Evolutionary conservation across 805 yeast genomes (phyloP).

Genomic region (Ogataea sp.): DNA sequence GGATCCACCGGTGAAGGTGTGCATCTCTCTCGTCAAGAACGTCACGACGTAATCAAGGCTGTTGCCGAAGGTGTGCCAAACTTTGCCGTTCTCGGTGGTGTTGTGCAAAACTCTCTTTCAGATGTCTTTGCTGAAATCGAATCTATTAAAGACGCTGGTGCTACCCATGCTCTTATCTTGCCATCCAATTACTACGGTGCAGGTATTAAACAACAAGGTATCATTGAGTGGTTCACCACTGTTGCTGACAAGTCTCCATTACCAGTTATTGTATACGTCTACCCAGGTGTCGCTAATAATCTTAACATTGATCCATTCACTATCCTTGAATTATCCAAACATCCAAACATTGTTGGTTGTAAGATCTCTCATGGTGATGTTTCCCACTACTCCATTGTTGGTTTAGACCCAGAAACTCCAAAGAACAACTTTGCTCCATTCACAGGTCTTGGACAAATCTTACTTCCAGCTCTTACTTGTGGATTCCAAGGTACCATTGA

Average conservation of each 20-base stretch:
- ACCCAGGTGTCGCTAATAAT: slow-evolving; percentile 42
- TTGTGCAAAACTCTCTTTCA: slow-evolving; percentile 35
- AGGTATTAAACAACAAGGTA: slow-evolving; percentile 35
- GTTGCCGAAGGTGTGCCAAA: slow-evolving; percentile 30
- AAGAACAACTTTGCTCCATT: slow-evolving; percentile 33
- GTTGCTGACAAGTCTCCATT: slow-evolving; percentile 35
- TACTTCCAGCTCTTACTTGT: slow-evolving; percentile 37
- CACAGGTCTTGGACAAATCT: slow-evolving; percentile 45
- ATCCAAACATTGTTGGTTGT: slow-evolving; percentile 41
- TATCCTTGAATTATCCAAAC: slow-evolving; percentile 32
- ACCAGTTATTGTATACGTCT: slow-evolving; percentile 38
- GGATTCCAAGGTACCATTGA: slow-evolving; percentile 47
- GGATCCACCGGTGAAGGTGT: slow-evolving; percentile 53
- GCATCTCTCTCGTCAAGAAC: slow-evolving; percentile 38
- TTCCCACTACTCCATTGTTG: slow-evolving; percentile 36
- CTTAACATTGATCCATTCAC: slow-evolving; percentile 30
- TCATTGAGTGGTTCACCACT: slow-evolving; percentile 34
- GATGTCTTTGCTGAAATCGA: slow-evolving; percentile 36
- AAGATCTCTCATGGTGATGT: slow-evolving; percentile 47
- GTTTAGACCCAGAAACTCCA: slow-evolving; percentile 30
- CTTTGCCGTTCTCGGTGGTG: slow-evolving; percentile 40
- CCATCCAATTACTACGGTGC: slow-evolving; percentile 43
- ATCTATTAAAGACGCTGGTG: slow-evolving; percentile 29
- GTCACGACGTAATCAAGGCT: slow-evolving; percentile 25
- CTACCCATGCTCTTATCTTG: slow-evolving; percentile 31